A percentile compares a stretch with the other conserved stretches of the same genome.
Conservation (phyloP, 1,284 basidiomycete genomes). For the Stygiomarasmius scandens region DNA sequence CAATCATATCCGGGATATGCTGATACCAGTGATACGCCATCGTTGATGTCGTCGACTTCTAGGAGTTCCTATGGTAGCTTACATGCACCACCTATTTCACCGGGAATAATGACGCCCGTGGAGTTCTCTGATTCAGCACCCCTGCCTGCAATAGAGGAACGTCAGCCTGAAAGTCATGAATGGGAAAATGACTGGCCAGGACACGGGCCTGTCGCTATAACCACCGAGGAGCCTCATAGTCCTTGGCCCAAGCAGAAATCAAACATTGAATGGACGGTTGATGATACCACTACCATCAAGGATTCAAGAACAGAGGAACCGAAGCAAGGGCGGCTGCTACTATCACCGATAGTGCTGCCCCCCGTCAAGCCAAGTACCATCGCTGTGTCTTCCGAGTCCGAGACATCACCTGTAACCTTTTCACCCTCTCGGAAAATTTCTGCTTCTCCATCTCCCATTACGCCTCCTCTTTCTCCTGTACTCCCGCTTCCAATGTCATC, state of each 20-base stretch:
- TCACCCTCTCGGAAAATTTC: too few species aligned
- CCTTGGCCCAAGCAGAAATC: conserved; percentile 15
- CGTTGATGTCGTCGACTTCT: conserved; percentile 44
- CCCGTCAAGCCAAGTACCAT: background rate
- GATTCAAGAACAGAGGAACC: background rate
- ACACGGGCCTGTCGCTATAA: background rate
- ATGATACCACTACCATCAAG: background rate
- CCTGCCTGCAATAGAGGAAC: conserved; percentile 32
- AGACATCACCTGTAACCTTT: background rate
- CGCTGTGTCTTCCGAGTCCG: background rate
- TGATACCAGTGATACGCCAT: conserved; percentile 47
- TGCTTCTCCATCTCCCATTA: too few species aligned
- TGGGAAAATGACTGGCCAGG: conserved; percentile 7
- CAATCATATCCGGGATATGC: conserved; percentile 22
- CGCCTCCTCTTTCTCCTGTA: too few species aligned
- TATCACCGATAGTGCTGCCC: background rate
- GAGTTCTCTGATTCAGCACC: conserved; percentile 12
- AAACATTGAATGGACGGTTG: background rate
- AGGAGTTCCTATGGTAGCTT: conserved; percentile 40
- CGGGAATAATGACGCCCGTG: conserved; percentile 3
- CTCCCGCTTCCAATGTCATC: too few species aligned
- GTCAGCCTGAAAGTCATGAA: conserved; percentile 8
- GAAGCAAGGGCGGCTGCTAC: background rate
- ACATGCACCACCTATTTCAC: conserved; percentile 34
- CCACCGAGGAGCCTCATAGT: background rate